These are phyloP conservation scores for Trametes pubescens DNA, from an alignment of 1,284 basidiomycete genomes.

Conservation along the genomic window DNA sequence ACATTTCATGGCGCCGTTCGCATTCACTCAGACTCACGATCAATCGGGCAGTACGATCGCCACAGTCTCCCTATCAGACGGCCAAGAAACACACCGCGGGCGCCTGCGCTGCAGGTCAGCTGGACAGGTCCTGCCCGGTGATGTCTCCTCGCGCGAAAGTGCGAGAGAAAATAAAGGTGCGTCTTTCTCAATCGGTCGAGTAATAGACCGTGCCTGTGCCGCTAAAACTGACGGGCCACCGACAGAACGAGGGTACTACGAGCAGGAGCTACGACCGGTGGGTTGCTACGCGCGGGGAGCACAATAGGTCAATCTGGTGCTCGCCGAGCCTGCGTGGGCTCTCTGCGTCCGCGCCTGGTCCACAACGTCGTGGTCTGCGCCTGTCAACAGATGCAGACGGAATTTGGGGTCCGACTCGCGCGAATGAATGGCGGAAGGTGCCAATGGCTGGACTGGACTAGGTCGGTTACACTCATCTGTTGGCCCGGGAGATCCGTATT, in stretches of 20 bases:
- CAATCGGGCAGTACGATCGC: constrained; percentile 4
- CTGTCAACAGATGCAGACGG: neutral
- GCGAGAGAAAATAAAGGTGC: constrained; percentile 17
- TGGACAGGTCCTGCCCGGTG: constrained; percentile 1
- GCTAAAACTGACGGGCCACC: constrained; percentile 9
- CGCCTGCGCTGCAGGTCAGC: constrained; percentile 10
- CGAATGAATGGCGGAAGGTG: neutral
- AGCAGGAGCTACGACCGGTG: neutral
- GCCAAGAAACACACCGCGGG: neutral
- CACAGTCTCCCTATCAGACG: neutral
- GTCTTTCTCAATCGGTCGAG: constrained; percentile 3
- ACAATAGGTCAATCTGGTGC: neutral
- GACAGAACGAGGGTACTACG: neutral
- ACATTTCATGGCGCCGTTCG: neutral
- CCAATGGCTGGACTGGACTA: neutral
- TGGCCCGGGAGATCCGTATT: neutral
- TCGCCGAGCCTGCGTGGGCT: neutral
- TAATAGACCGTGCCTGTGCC: constrained; percentile 13
- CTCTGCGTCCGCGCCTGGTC: neutral
- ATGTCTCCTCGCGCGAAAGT: neutral
- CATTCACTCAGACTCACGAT: neutral
- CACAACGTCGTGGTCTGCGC: neutral
- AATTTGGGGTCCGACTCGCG: neutral
- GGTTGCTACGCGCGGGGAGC: neutral
- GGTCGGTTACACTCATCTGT: neutral